Evolutionary conservation across 257 asterid species (phyloP).

Genomic region (Hygrophila difformis): DNA sequence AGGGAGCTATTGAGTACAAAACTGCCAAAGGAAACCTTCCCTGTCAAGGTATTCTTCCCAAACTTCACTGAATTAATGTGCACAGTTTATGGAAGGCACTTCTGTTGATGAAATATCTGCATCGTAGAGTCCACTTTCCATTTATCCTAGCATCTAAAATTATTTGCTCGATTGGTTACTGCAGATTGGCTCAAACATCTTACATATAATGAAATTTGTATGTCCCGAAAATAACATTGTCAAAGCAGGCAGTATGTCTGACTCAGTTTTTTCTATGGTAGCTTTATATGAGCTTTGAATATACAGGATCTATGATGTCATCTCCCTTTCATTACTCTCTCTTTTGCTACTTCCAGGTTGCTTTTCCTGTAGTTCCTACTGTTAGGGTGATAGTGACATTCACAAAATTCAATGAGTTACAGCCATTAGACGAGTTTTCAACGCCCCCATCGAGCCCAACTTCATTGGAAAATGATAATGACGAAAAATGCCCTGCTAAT

Average conservation of each 20-base stretch:
- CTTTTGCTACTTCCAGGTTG: slow-evolving; percentile 42
- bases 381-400: slow-evolving; percentile 85
- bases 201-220: too few relatives aligned
- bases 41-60: slow-evolving; percentile 47
- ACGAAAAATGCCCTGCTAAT: background rate
- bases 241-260: too few relatives aligned
- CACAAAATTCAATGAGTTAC: slow-evolving; percentile 82
- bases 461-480: too few relatives aligned
- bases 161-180: too few relatives aligned
- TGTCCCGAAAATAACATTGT: too few relatives aligned
- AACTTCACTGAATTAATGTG: background rate
- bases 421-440: slow-evolving; percentile 75
- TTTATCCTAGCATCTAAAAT: background rate
- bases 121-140: background rate
- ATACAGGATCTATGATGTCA: too few relatives aligned
- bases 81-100: background rate
- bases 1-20: slow-evolving; percentile 63
- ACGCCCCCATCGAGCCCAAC: slow-evolving; percentile 31
- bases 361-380: slow-evolving; percentile 91
- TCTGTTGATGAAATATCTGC: background rate
- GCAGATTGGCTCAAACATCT: too few relatives aligned
- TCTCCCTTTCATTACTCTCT: too few relatives aligned
- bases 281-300: too few relatives aligned
- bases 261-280: too few relatives aligned
- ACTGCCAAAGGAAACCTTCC: slow-evolving; percentile 61